phyloP scores from a whole-genome alignment of 2,329 filamentous ascomycete genomes.

The Phyllachora maydis region DNA sequence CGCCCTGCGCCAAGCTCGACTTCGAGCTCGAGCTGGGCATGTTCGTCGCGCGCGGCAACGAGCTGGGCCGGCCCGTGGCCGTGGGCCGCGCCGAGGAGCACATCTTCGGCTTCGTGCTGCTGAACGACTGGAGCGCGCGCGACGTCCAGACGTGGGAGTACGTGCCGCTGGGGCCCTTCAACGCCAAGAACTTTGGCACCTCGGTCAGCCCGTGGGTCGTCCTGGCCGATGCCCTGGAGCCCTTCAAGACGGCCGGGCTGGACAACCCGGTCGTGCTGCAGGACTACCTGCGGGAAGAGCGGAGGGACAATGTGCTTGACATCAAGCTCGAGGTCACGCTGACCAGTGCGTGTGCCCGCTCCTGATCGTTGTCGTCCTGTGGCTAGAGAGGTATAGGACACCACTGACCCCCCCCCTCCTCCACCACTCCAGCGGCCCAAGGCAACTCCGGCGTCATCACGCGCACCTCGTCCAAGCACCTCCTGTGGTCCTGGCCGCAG shows the following conservation, averaged over 20 bases:
- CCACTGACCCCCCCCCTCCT: background rate
- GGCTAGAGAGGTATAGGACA: conserved; percentile 8
- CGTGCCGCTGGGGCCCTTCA: conserved; percentile 39
- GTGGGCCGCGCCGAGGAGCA: conserved; percentile 48
- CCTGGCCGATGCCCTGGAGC: conserved; percentile 32
- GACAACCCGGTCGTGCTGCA: conserved; percentile 14
- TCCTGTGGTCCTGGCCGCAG: conserved; percentile 64
- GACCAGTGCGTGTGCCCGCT: conserved; percentile 13
- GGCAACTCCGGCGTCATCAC: conserved; percentile 8
- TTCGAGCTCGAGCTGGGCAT: conserved; percentile 63
- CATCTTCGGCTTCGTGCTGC: conserved; percentile 48
- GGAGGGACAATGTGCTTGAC: conserved; percentile 13
- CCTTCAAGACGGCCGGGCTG: conserved; percentile 7
- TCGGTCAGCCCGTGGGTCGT: conserved; percentile 42
- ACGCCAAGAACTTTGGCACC: conserved; percentile 39
- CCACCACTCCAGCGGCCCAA: conserved; percentile 2
- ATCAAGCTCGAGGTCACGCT: conserved; percentile 17
- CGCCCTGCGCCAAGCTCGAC: conserved; percentile 42
- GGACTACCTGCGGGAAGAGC: conserved; percentile 31
- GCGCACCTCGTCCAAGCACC: conserved; percentile 15
- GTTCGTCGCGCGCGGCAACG: conserved; percentile 47
- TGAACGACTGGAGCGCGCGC: conserved; percentile 44
- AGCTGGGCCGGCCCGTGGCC: conserved; percentile 43
- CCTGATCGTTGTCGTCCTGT: too few species aligned
- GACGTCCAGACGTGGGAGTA: conserved; percentile 44